Base-by-base conservation (phyloP, 2,329 filamentous ascomycete species). In the Cladosporium cucumerinum region DNA sequence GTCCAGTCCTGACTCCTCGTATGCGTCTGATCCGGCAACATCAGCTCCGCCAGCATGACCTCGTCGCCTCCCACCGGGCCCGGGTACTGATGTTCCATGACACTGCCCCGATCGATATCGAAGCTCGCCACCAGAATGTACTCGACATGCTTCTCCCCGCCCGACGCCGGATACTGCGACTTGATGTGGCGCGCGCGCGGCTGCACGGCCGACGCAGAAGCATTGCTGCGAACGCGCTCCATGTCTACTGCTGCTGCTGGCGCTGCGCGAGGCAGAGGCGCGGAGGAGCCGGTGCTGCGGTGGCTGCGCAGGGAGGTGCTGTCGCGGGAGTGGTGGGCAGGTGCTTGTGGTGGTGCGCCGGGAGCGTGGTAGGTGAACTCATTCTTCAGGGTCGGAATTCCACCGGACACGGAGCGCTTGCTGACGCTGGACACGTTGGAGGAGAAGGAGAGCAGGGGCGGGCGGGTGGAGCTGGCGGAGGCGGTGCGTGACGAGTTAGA, bases 1-100 rank as follows among this genome's bases (percentile, higher is more conserved):
- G 95, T 99, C 95, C 95, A 99, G 77, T 99, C 95, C 79, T 98
- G 93, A 74, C 91, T 94, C 46, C 95, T 87, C 67, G 95, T 88
- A 79, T 99, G 95, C 25, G 94, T 93, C 78, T 98, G 94, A 78
- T 99, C 95, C 0, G 95, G 95, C 76, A 99, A 82, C 95, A 99
- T 99, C 73, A 99, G 86, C 81, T 99, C 95, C 7, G 95, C 95
- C 74, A 99, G 80, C 93, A 98, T 98, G 73, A 96, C 90, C 80
- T 99, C 95, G 76, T 99, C 94, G 34, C 95, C 94, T 59, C 93
- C 97, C 68, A 99, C 98, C 59, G 94, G 89, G 49, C 92, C 89
- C 0, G 95, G 95, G 75, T 94, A 99, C 76, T 99, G 95, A 76
- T 99, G 93, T 76, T 99, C 95, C 95, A 99, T 98, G 72, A 97